Base-by-base conservation (phyloP, 192 early-diverging fungal species). In the Phycomyces nitens region DNA sequence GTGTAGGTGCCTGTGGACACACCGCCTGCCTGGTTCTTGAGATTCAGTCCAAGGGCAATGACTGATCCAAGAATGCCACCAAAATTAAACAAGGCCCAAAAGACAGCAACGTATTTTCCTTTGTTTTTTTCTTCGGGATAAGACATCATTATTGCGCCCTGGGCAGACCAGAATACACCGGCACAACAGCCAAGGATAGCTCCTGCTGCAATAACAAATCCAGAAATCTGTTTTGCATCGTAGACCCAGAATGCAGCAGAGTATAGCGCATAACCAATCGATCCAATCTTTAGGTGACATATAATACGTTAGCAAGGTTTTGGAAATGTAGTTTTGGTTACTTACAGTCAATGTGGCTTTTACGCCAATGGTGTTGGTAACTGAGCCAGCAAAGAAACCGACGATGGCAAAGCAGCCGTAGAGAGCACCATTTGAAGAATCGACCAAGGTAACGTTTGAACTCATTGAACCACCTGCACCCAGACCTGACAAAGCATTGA, bases 1-100 rank as follows among this genome's bases (percentile, higher is more conserved):
- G 53, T 66, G 34, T 72, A 72, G 0, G 70, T 65, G n/a, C 58
- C 64, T 10, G 70, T 66, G 14, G 70, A 66, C 2, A 72, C 70
- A 29, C 70, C 70, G 7, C 70, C 70, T 16, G 64, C 54, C 11
- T 22, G 10, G 20, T 57, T 66, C 16, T 87, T 60, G 11, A 72
- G 47, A 12, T 72, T 72, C 18, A 72, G 34, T 26, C 59, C 70
- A 3, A 72, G 27, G 15, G 64, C 49, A 16, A 95, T 82, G 38
- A 91, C 77, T 43, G 88, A 88, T 61, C 92, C 93, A 21, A 93
- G 65, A 67, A 92, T 84, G 47, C 86, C 93, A 56, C 92, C 92
- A 66, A 86, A 70, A 66, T 91, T 91, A 78, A 93, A 95, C 44
- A 93, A 86, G 27, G 85, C 76, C 93, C 93, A 95, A 79, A 95